Evolutionary conservation across 1,139 yeast species (phyloP).

Genomic region (Candida tropicalis): DNA sequence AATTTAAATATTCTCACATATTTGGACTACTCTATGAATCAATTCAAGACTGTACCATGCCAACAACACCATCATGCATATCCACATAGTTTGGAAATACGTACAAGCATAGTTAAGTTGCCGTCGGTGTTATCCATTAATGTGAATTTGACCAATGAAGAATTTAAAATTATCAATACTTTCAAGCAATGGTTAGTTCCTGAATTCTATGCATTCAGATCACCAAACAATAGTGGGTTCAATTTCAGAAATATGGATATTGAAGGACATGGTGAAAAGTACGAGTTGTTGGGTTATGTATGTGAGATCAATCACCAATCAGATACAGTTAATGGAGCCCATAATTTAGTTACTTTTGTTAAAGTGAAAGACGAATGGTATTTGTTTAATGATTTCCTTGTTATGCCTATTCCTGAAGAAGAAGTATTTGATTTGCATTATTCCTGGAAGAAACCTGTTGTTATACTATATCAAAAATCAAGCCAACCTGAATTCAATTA

Average conservation of each 20-base stretch:
- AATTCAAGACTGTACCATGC: slow-evolving; percentile 50
- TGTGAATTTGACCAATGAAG: slow-evolving; percentile 54
- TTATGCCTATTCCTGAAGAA: slow-evolving; percentile 73
- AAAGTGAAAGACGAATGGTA: slow-evolving; percentile 69
- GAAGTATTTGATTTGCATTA: slow-evolving; percentile 68
- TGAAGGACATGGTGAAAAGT: slow-evolving; percentile 38
- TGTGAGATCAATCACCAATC: slow-evolving; percentile 66
- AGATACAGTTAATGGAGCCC: slow-evolving; percentile 48
- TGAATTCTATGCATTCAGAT: slow-evolving; percentile 50
- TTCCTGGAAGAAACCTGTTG: slow-evolving; percentile 84
- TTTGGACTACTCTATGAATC: slow-evolving; percentile 62
- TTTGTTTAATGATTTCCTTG: slow-evolving; percentile 89
- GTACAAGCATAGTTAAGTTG: slow-evolving; percentile 46
- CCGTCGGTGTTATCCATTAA: slow-evolving; percentile 73
- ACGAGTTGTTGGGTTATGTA: slow-evolving; percentile 68
- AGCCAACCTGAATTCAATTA: slow-evolving; percentile 26
- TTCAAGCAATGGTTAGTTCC: slow-evolving; percentile 62
- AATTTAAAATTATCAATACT: slow-evolving; percentile 37
- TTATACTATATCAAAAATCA: slow-evolving; percentile 62
- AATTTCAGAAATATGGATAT: slow-evolving; percentile 35
- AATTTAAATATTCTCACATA: slow-evolving; percentile 40
- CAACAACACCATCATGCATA: slow-evolving; percentile 22
- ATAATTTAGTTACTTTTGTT: slow-evolving; percentile 60
- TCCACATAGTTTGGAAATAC: slow-evolving; percentile 55
- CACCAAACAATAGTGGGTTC: slow-evolving; percentile 19